Evolutionary conservation across 2,329 filamentous ascomycete genomes (phyloP), one percentile per base, ranked within the genome.

Genomic region (Coniochaeta hoffmannii): DNA sequence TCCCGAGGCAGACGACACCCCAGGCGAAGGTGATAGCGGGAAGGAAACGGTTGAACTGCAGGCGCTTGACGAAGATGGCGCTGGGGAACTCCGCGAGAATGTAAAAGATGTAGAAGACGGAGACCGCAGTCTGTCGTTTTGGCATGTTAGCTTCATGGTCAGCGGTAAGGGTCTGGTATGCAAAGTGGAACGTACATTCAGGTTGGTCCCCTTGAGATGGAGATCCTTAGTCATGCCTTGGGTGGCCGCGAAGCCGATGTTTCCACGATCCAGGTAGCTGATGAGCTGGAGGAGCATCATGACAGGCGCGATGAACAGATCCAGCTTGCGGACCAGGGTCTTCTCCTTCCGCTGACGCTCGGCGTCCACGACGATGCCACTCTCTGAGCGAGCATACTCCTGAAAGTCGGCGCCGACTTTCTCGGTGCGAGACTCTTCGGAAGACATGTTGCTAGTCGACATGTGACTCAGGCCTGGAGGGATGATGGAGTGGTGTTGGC

Each of bases 1-100:
- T 67, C n/a, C 54, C 63, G 3, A 62, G 58, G 28, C 63, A 66
- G 24, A 66, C 60, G 6, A 67, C 56, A 14, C 65, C 65, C 65
- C 65, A 68, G 36, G 50, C 58, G 14, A 63, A 56, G 1, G 60
- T 60, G 26, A 63, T 61, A 1, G 24, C 44, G 10, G 62, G 63
- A 22, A 64, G 63, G 15, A 65, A 60, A 17, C 63, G 56, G 52
- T 63, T 59, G 53, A 65, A 65, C 15, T 60, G 59, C 11, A 65
- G 58, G 34, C 63, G 61, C 51, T 65, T 65, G 30, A 66, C 63
- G 3, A 64, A 51, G 4, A 65, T 51, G 1, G 63, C 58, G 1
- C 58, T 59, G 6, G 64, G 64, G 31, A 66, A 63, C 44, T 65
- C 64, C 10, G 61, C 58, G 14, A 65, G 60, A 41, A 65, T 64